A percentile compares a stretch with the other conserved stretches of the same genome.
Conservation (phyloP, 2,329 filamentous ascomycete species). For the Fusarium sp. region DNA sequence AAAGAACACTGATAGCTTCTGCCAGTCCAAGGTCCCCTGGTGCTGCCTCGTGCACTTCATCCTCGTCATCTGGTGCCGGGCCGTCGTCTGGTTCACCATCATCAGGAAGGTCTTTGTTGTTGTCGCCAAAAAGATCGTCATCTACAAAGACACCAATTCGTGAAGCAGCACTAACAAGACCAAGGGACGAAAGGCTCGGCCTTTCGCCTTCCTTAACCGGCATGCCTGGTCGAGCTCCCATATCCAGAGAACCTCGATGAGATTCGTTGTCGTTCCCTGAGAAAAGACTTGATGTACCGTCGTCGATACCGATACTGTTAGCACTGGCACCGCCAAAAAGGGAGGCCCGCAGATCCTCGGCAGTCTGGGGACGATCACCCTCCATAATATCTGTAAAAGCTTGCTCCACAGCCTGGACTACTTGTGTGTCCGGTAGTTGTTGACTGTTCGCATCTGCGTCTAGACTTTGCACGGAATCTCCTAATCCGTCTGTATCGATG, state of each 20-base stretch:
- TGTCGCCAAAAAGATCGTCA: conserved; percentile 92
- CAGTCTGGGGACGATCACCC: conserved; percentile 73
- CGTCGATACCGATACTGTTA: conserved; percentile 44
- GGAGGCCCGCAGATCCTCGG: conserved; percentile 74
- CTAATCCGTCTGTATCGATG: conserved; percentile 76
- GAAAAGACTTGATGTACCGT: conserved; percentile 62
- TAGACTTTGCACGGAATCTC: conserved; percentile 81
- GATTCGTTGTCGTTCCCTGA: conserved; percentile 70
- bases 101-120: conserved; percentile 87
- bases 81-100: conserved; percentile 77
- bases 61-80: conserved; percentile 71
- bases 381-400: conserved; percentile 94
- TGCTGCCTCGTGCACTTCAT: conserved; percentile 92
- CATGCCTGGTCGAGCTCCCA: conserved; percentile 49
- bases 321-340: conserved; percentile 63
- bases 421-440: conserved; percentile 76
- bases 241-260: conserved; percentile 72
- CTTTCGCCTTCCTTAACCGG: conserved; percentile 68
- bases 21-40: conserved; percentile 93
- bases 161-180: conserved; percentile 87
- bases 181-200: conserved; percentile 90
- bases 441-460: conserved; percentile 73
- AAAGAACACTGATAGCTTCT: conserved; percentile 91
- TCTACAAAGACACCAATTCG: conserved; percentile 93
- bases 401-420: conserved; percentile 93